Base-by-base conservation (phyloP, 495 filamentous ascomycete genomes). In the Podospora tetraspora region DNA sequence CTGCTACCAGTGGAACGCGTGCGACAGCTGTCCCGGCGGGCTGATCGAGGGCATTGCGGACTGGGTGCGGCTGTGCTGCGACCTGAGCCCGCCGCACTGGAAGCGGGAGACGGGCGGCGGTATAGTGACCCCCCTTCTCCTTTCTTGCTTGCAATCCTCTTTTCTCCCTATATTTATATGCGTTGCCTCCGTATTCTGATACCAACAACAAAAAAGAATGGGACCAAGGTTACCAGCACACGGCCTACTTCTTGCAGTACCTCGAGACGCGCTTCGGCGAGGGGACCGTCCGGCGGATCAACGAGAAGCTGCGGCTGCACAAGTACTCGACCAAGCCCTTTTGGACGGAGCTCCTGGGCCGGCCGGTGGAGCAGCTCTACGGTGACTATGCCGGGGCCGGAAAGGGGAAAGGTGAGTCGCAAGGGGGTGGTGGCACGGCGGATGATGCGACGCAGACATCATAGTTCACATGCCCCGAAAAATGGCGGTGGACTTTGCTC, bases 11-110 rank as follows among this genome's bases (percentile, higher is more conserved):
- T 92, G 91, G 78, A 87, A 91, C 64, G 90, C 84, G 1, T 80
- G 78, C 2, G 86, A 84, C 0, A 83, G 80, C 4, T 85, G 84
- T 19, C 94, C 94, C 0, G 88, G 89, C 16, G 95, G 95, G 0
- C 71, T 99, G 68, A 89, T 96, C 65, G 95, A 99, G 75, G 95
- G 95, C 0, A 88, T 99, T 66, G 94, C 95, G 19, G 95, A 99
- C 75, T 99, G 92, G 85, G 94, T 99, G 10, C 84, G 95, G 9
- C 78, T 99, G 62, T 88, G 86, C 68, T 87, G 89, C 63, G 86
- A 87, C 1, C 77, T 96, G 57, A 84, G 80, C 56, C 92, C 95
- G 22, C 91, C 92, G 57, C 93, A 97, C 80, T 99, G 95, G 95
- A 88, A 85, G 70, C 84, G 83, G 3, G 83, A 82, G 66, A 62